These are phyloP conservation scores for Colletotrichum graminicola DNA, from an alignment of 2,329 filamentous ascomycete species.

Conservation along the genomic window DNA sequence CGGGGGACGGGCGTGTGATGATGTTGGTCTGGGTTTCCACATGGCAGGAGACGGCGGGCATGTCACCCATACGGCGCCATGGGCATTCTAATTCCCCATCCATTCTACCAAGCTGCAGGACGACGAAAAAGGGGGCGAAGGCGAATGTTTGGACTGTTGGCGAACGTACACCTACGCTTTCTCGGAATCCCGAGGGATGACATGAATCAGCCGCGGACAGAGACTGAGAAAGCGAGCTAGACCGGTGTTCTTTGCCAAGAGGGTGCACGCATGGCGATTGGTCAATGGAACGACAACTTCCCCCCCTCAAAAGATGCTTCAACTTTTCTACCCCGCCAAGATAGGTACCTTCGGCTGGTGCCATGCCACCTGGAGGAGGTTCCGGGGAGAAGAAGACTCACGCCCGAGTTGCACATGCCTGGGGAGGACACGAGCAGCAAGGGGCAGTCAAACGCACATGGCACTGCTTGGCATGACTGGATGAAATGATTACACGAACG, in stretches of 20 bases:
- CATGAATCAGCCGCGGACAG: background rate
- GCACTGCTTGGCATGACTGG: constrained; percentile 2
- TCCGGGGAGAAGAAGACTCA: background rate
- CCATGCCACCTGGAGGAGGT: constrained; percentile 26
- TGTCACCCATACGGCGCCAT: constrained; percentile 4
- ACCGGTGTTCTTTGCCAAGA: background rate
- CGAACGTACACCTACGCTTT: background rate
- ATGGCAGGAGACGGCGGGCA: background rate
- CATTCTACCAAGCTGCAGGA: background rate
- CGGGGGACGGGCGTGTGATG: background rate
- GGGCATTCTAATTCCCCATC: background rate
- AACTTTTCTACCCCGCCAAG: background rate
- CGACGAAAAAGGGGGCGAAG: background rate
- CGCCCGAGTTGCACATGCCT: constrained; percentile 1
- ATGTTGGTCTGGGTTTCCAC: background rate
- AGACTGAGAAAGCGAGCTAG: background rate
- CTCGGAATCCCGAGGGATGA: background rate
- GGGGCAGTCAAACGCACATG: background rate
- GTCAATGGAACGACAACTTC: constrained; percentile 9
- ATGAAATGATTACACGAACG: background rate
- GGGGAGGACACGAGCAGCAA: background rate
- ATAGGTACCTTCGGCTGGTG: background rate
- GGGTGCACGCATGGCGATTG: background rate
- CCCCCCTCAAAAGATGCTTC: background rate
- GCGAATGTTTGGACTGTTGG: background rate